phyloP scores from a whole-genome alignment of 2,329 filamentous ascomycete species.

The Thelonectria olida region DNA sequence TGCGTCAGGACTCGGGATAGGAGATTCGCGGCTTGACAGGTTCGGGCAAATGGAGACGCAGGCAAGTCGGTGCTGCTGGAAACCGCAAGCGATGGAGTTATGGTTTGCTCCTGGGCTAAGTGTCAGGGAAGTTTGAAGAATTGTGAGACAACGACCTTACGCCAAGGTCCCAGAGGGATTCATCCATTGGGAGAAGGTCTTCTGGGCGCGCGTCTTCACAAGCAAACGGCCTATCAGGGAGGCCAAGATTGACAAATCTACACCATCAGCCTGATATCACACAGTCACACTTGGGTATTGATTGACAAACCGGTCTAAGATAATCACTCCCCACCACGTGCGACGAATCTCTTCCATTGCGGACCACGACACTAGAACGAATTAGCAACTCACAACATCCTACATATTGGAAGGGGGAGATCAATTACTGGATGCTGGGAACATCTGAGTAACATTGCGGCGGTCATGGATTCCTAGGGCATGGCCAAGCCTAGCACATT shows the following conservation, averaged over 20 bases:
- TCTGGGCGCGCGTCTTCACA: conserved; percentile 14
- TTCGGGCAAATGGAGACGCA: conserved; percentile 12
- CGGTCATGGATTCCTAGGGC: conserved; percentile 17
- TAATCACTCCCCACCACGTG: conserved; percentile 17
- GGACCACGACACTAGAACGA: conserved; percentile 13
- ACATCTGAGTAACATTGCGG: conserved; percentile 9
- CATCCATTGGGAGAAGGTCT: conserved; percentile 20
- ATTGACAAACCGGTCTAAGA: conserved; percentile 11
- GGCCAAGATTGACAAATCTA: conserved; percentile 16
- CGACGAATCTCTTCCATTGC: conserved; percentile 20
- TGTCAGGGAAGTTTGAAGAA: not conserved
- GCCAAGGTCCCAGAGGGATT: conserved; percentile 9
- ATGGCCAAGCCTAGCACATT: conserved; percentile 16
- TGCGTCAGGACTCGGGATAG: conserved; percentile 15
- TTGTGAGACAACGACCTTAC: not conserved
- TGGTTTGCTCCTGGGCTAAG: conserved; percentile 10
- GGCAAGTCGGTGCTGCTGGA: conserved; percentile 9
- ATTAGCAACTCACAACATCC: not conserved
- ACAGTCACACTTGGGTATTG: not conserved
- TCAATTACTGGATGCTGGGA: conserved; percentile 4
- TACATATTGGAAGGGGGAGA: too few species aligned
- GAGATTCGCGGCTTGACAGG: conserved; percentile 14
- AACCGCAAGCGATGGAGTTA: conserved; percentile 15
- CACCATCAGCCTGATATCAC: not conserved
- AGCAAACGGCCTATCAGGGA: conserved; percentile 9